Evolutionary conservation across 148 eudicot species (phyloP), one percentile per base, ranked within the genome.

Genomic region (Camellia japonica): DNA sequence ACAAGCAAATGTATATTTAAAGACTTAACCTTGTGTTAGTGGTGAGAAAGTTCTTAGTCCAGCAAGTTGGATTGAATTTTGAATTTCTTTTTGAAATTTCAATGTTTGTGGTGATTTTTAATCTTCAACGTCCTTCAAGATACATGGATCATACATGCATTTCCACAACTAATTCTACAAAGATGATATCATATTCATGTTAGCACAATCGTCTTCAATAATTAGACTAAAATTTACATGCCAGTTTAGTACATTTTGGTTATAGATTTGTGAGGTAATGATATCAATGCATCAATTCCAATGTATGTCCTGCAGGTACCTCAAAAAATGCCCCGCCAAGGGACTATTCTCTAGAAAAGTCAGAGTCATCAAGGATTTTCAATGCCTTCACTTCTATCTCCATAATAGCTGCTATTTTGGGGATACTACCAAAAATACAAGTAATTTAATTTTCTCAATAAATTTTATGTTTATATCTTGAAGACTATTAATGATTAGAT

Each of bases 381-480:
- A 91, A 86, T 74, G 95, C 95, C 64, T 97, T 97, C 90, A 88
- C 93, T 82, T 94, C 99, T 49, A 97, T 94, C 83, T 97, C 99
- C 52, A 94, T 97, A 14, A 88, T 97, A 55, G 99, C 99, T 68
- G 92, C 98, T 66, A 92, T 97, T 68, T 97, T 83, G 72, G 99
- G 99, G 46, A 92, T 97, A 80, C 90, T 97, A 10, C 99, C 99
- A 43, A 98, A 97, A 87, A 97, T 97, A 74, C 99, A 93, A 81
- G 97, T 95, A 88, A 84, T 16, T 78, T 54, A 46, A 30, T 64
- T 46, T 49, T 63, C 30, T 43, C 16, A 56, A 49, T 19, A 38
- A 51, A 47, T 47, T 3, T 47, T 47, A 2, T 47, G 6, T 47
- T 3, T 6, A 2, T 47, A 47, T 6, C 6, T 47, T 47, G 51